Conservation (phyloP, 2,329 filamentous ascomycete species). For the Juglanconis juglandina region DNA sequence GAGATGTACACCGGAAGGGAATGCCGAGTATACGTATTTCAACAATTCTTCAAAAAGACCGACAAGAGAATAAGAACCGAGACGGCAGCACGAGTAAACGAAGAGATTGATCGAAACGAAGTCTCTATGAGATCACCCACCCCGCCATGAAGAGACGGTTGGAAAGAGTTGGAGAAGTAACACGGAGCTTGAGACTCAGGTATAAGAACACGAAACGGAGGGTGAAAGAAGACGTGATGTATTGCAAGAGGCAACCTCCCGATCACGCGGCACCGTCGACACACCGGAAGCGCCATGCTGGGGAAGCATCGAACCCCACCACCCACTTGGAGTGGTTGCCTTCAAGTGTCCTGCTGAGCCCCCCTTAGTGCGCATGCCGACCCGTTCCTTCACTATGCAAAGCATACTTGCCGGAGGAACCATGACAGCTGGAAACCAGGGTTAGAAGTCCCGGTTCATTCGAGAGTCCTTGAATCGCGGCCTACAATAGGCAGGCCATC, state of each 20-base stretch:
- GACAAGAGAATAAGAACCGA: neutral
- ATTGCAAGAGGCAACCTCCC: neutral
- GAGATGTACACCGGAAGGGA: neutral
- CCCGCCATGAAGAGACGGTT: neutral
- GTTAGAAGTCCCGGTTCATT: neutral
- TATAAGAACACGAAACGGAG: neutral
- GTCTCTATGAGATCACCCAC: neutral
- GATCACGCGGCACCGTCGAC: slow-evolving; percentile 2
- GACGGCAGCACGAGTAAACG: neutral
- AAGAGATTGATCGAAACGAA: neutral
- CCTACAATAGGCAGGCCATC: neutral
- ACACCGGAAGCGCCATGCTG: neutral
- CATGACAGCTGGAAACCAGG: neutral
- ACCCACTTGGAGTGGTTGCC: neutral
- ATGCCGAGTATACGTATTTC: no score
- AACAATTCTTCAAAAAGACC: neutral
- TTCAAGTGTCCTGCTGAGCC: slow-evolving; percentile 3
- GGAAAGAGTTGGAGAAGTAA: neutral
- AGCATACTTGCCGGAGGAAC: neutral
- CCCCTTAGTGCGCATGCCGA: neutral
- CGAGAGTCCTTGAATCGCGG: neutral
- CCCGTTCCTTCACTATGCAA: neutral
- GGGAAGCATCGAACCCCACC: neutral
- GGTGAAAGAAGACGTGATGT: neutral
- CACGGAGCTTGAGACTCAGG: neutral